Conservation (phyloP, 1,139 yeast species). For the Wickerhamomyces sp. region DNA sequence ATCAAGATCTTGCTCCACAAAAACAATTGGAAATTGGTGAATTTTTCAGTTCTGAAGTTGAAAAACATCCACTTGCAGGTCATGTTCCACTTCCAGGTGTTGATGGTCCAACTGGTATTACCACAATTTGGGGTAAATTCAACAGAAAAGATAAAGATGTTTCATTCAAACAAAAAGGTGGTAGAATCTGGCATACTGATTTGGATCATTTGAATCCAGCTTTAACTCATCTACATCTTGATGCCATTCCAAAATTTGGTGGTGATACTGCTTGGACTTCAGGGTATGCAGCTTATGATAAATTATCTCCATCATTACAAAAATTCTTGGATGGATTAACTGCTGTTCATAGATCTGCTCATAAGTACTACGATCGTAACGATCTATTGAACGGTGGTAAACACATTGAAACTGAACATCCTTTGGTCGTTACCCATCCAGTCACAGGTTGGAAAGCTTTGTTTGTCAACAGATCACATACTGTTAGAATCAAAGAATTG, state of each 20-base stretch:
- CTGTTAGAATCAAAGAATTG: slow-evolving; percentile 27
- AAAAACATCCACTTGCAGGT: slow-evolving; percentile 44
- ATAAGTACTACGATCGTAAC: slow-evolving; percentile 33
- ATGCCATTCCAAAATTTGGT: slow-evolving; percentile 38
- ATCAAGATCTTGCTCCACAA: slow-evolving; percentile 41
- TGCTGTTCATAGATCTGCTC: slow-evolving; percentile 41
- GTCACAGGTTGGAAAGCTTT: slow-evolving; percentile 50
- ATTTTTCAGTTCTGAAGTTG: slow-evolving; percentile 41
- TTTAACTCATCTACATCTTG: slow-evolving; percentile 37
- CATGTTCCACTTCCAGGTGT: slow-evolving; percentile 22
- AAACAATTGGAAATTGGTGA: slow-evolving; percentile 40
- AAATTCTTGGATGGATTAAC: slow-evolving; percentile 44
- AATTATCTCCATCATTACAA: slow-evolving; percentile 43
- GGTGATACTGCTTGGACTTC: slow-evolving; percentile 49
- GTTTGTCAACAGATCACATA: slow-evolving; percentile 36
- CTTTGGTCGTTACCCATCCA: slow-evolving; percentile 46
- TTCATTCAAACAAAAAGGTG: slow-evolving; percentile 11
- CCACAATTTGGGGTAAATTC: slow-evolving; percentile 50
- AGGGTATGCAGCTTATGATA: slow-evolving; percentile 47
- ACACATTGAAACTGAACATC: slow-evolving; percentile 36
- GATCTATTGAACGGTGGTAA: slow-evolving; percentile 41
- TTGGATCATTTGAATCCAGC: slow-evolving; percentile 38
- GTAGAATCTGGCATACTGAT: slow-evolving; percentile 39
- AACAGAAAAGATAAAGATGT: slow-evolving; percentile 10
- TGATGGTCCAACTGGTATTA: slow-evolving; percentile 34